phyloP scores from a whole-genome alignment of 345 rosid genomes.

The Bretschneidera sinensis region DNA sequence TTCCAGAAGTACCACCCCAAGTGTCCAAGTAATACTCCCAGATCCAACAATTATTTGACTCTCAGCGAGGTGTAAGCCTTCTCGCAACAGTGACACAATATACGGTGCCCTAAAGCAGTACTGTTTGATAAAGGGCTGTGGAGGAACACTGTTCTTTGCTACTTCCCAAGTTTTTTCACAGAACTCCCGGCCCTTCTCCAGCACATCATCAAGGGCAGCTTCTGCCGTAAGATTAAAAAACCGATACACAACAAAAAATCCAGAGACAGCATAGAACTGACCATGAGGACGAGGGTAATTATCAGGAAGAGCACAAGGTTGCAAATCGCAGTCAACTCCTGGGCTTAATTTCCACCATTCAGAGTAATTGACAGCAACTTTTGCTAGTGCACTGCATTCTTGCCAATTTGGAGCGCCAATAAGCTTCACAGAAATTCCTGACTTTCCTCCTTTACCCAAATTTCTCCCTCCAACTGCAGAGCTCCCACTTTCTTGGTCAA shows the following conservation, averaged over 20 bases:
- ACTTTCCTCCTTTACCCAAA: conserved; percentile 45
- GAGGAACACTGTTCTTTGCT: conserved; percentile 79
- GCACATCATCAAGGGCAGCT: conserved; percentile 86
- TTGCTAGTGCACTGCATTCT: conserved; percentile 73
- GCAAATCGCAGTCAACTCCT: conserved; percentile 78
- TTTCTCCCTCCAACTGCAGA: conserved; percentile 34
- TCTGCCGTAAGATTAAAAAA: conserved; percentile 79
- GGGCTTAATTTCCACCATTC: conserved; percentile 68
- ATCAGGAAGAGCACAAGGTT: conserved; percentile 84
- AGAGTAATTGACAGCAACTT: conserved; percentile 77
- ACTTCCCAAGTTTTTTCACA: conserved; percentile 78
- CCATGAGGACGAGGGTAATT: conserved; percentile 80
- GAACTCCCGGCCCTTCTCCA: conserved; percentile 81
- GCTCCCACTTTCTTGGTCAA: conserved; percentile 37
- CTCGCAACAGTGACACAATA: conserved; percentile 69
- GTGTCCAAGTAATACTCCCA: conserved; percentile 97
- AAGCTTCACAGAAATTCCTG: conserved; percentile 61
- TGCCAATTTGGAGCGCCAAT: conserved; percentile 87
- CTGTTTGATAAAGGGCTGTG: conserved; percentile 97
- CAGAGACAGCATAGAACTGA: conserved; percentile 88
- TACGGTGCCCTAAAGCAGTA: conserved; percentile 99
- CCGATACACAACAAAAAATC: conserved; percentile 87
- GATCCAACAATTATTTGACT: conserved; percentile 73
- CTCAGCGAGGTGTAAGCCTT: conserved; percentile 89
- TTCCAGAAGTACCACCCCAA: conserved; percentile 87